A percentile compares a stretch with the other conserved stretches of the same genome.
Conservation (phyloP, 768 basidiomycete genomes). For the Gymnopilus dilepis region DNA sequence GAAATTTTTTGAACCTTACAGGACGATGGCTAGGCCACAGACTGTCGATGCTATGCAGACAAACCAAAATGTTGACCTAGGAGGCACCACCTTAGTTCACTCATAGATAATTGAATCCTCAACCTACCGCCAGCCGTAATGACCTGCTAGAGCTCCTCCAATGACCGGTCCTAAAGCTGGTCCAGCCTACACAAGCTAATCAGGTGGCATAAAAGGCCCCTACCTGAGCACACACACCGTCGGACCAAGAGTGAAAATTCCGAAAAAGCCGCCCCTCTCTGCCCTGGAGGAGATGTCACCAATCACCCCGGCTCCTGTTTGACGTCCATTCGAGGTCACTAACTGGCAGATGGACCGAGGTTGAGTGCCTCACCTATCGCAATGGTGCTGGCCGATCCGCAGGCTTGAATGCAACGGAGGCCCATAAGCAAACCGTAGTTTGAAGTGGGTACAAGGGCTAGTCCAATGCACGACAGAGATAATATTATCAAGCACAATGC, state of each 20-base stretch:
- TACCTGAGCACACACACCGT: constrained; percentile 42
- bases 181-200: constrained; percentile 45
- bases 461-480: constrained; percentile 65
- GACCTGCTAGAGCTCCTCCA: constrained; percentile 60
- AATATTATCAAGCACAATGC: constrained; percentile 67
- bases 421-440: constrained; percentile 82
- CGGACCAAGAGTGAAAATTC: constrained; percentile 67
- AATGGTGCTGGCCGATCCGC: constrained; percentile 79
- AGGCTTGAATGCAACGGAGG: constrained; percentile 78
- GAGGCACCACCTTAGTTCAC: background rate
- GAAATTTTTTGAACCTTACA: constrained; percentile 39
- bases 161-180: constrained; percentile 67
- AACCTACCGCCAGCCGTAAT: constrained; percentile 68
- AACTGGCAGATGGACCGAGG: background rate
- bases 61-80: constrained; percentile 69
- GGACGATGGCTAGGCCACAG: constrained; percentile 52
- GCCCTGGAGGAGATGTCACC: constrained; percentile 75
- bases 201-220: constrained; percentile 7
- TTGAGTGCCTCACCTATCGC: constrained; percentile 56
- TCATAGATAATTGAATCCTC: too few relatives aligned
- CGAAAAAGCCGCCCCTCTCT: constrained; percentile 81
- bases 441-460: constrained; percentile 52
- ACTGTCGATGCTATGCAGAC: constrained; percentile 51
- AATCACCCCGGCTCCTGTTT: constrained; percentile 74
- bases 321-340: background rate